Conservation (phyloP, 2,329 filamentous ascomycete genomes). For the Xylariaceae sp. region DNA sequence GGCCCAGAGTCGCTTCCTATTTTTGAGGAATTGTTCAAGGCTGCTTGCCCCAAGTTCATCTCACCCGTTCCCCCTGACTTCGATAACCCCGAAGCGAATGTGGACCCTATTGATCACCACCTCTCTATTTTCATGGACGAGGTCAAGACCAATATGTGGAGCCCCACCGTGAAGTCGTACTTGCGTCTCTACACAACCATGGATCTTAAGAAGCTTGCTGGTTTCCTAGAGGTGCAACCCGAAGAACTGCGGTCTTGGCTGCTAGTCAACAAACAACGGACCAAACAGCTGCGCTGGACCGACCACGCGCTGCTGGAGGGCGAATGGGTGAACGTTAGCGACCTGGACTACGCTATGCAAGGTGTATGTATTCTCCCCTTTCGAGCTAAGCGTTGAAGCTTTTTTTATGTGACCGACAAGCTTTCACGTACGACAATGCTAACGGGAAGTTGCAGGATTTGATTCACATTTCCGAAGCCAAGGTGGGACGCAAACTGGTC, state of each 20-base stretch:
- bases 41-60: conserved; percentile 99
- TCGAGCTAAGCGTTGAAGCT: conserved; percentile 15
- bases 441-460: conserved; percentile 65
- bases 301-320: conserved; percentile 90
- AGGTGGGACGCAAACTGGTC: conserved; percentile 94
- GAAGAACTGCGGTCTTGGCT: conserved; percentile 94
- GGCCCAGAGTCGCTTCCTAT: conserved; percentile 93
- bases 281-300: conserved; percentile 91
- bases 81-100: conserved; percentile 92
- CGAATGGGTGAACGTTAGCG: conserved; percentile 88
- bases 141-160: conserved; percentile 99
- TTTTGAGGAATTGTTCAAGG: conserved; percentile 97
- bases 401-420: conserved; percentile 30
- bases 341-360: conserved; percentile 96
- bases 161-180: conserved; percentile 97
- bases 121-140: conserved; percentile 98
- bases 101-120: conserved; percentile 97
- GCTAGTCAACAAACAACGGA: conserved; percentile 97
- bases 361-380: conserved; percentile 63
- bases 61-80: conserved; percentile 96
- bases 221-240: conserved; percentile 95
- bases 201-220: conserved; percentile 97
- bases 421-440: conserved; percentile 31
- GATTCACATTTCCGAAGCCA: conserved; percentile 98
- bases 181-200: conserved; percentile 99